A percentile compares a stretch with the other conserved stretches of the same genome.
Conservation (phyloP, 225 moss, liverwort and hornwort species). For the Physcomitrellopsis africana region DNA sequence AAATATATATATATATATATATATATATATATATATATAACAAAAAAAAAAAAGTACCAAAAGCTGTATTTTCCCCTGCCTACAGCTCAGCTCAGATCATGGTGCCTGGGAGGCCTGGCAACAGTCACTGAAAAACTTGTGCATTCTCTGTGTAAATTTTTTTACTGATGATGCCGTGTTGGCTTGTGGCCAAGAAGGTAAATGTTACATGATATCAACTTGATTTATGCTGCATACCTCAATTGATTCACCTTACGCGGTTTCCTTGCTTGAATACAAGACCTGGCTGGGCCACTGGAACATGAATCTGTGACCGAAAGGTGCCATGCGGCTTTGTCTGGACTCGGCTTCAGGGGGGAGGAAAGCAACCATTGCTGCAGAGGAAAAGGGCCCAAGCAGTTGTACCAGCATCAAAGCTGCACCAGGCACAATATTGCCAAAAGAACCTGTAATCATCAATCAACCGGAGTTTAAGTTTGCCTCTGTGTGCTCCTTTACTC, state of each 20-base stretch:
- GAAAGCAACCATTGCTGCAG: not conserved
- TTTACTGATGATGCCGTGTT: not conserved
- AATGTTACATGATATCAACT: not conserved
- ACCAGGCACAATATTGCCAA: not conserved
- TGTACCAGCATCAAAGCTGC: slow-evolving; percentile 15
- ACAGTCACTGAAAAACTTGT: not conserved
- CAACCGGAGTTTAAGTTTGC: slow-evolving; percentile 2
- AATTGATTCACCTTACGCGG: not conserved
- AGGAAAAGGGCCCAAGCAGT: not conserved
- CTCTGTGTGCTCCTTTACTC: slow-evolving; percentile 11
- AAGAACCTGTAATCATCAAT: not conserved
- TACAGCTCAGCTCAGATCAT: too few relatives aligned
- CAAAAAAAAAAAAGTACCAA: too few relatives aligned
- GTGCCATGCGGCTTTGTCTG: not conserved
- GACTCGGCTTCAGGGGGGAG: slow-evolving; percentile 13
- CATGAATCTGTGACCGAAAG: slow-evolving; percentile 1
- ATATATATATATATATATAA: too few relatives aligned
- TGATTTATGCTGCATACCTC: not conserved
- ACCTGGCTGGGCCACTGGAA: not conserved
- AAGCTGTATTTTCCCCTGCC: too few relatives aligned
- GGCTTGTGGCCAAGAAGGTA: not conserved
- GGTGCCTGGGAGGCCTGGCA: not conserved
- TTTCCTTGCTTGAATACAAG: slow-evolving; percentile 2
- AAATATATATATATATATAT: too few relatives aligned
- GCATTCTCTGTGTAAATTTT: not conserved